phyloP scores from a whole-genome alignment of 176 grass and related monocot species.

The Calamus simplicifolius region DNA sequence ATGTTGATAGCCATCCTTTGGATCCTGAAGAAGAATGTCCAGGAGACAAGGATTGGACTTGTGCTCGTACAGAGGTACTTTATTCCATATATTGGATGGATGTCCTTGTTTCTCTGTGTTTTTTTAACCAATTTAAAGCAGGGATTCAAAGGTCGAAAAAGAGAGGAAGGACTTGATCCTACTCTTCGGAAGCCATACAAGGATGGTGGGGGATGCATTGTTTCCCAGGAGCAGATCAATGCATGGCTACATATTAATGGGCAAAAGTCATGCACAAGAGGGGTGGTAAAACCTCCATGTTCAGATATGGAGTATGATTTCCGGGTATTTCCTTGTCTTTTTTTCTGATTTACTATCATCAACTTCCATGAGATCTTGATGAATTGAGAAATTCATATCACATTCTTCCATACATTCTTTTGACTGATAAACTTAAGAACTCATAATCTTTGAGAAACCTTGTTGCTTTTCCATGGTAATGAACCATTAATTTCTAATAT shows the following conservation, averaged over 20 bases:
- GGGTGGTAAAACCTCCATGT: slow-evolving; percentile 24
- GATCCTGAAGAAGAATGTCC: slow-evolving; percentile 36
- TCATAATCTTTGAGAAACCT: too few relatives aligned
- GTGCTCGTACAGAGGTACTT: slow-evolving; percentile 70
- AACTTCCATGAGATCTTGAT: too few relatives aligned
- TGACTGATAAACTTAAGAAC: too few relatives aligned
- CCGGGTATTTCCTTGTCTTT: slow-evolving; percentile 17
- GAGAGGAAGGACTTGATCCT: slow-evolving; percentile 30
- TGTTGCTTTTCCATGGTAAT: too few relatives aligned
- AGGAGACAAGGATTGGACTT: slow-evolving; percentile 47
- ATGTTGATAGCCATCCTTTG: slow-evolving; percentile 17
- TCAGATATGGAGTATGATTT: slow-evolving; percentile 37
- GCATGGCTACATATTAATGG: slow-evolving; percentile 89
- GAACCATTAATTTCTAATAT: too few relatives aligned
- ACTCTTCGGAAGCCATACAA: slow-evolving; percentile 23
- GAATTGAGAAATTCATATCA: too few relatives aligned
- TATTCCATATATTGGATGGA: slow-evolving; percentile 1
- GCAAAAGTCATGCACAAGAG: slow-evolving; percentile 43
- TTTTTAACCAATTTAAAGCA: slow-evolving; percentile 23
- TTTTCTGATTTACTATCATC: too few relatives aligned
- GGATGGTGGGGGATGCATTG: slow-evolving; percentile 39
- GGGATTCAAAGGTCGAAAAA: slow-evolving; percentile 66
- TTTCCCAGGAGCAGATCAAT: slow-evolving; percentile 92
- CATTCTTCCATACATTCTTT: too few relatives aligned
- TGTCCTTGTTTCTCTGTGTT: slow-evolving; percentile 1